Evolutionary conservation across 2,329 filamentous ascomycete genomes (phyloP), one percentile per base, ranked within the genome.

Genomic region (Scedosporium boydii): DNA sequence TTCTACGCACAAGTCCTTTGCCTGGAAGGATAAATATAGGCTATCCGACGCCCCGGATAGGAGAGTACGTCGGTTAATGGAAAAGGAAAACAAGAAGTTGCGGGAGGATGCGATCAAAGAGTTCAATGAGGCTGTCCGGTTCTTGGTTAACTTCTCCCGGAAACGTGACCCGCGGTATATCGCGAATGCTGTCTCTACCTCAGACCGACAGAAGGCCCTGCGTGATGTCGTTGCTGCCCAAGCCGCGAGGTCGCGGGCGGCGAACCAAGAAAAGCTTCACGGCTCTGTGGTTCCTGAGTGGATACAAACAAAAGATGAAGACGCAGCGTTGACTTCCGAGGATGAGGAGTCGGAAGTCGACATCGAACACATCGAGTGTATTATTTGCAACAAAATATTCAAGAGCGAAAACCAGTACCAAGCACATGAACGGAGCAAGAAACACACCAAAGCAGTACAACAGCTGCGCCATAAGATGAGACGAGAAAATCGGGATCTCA

Each of bases 401-500:
- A 85, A 97, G 75, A 98, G 93, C 69, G 90, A 96, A 71, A 92
- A 91, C 67, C 93, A 98, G 70, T 92, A 89, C 64, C 87, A 96
- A 69, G 88, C 89, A 3, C 95, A 99, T 69, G 93, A 97, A 76
- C 91, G 89, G 76, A 98, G 93, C 79, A 99, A 96, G 74, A 99
- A 98, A 75, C 95, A 99, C 70, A 75, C 87, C 65, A 98, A 96
- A 72, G 88, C 91, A 2, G 82, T 97, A 6, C 87, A 93, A 67
- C 84, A 92, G 64, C 75, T 99, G 46, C 86, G 86, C 69, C 82
- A 85, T 69, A 87, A 95, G 72, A 96, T 99, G 92, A 84, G 82
- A 68, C 86, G 87, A 68, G 90, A 99, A 69, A 88, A 93, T 68
- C 78, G 80, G 57, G 80, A 86, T 58, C 73, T 91, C 7, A 75